Conservation (phyloP, 2,329 filamentous ascomycete genomes). For the Blumeria hordei region DNA sequence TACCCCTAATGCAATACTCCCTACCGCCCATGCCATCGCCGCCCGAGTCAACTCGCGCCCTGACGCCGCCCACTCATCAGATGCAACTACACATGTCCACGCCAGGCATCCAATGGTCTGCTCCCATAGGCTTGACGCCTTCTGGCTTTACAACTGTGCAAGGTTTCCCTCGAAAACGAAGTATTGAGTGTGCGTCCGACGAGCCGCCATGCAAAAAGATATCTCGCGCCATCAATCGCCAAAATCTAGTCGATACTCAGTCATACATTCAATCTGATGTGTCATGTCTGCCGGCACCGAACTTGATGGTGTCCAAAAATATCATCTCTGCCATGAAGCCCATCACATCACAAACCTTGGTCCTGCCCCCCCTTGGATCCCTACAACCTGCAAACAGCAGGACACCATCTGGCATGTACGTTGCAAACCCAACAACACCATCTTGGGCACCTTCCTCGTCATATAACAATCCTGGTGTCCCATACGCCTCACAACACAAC, state of each 20-base stretch:
- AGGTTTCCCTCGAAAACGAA: conserved; percentile 26
- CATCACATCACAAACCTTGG: conserved; percentile 6
- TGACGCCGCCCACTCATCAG: conserved; percentile 21
- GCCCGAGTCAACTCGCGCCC: conserved; percentile 18
- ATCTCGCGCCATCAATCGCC: conserved; percentile 1
- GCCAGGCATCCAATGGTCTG: too few relatives aligned
- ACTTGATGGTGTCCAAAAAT: conserved; percentile 2
- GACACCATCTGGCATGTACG: conserved; percentile 57
- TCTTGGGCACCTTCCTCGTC: conserved; percentile 19
- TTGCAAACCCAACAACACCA: conserved; percentile 18
- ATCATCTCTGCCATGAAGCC: conserved; percentile 1
- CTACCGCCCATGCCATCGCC: conserved; percentile 15
- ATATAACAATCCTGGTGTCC: conserved; percentile 14
- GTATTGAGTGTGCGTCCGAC: conserved; percentile 26
- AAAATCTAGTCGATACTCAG: too few relatives aligned
- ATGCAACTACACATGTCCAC: too few relatives aligned
- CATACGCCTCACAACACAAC: conserved; percentile 14
- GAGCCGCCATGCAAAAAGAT: conserved; percentile 29
- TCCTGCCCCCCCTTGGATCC: conserved; percentile 5
- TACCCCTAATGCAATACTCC: conserved; percentile 7
- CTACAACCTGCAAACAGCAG: conserved; percentile 17
- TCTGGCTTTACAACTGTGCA: too few relatives aligned
- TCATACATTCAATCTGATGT: too few relatives aligned
- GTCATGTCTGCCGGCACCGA: background rate
- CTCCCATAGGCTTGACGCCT: too few relatives aligned